Evolutionary conservation across 352 stramenopile genomes (phyloP), one percentile per base, ranked within the genome.

Genomic region (Phytopythium mirpurense): DNA sequence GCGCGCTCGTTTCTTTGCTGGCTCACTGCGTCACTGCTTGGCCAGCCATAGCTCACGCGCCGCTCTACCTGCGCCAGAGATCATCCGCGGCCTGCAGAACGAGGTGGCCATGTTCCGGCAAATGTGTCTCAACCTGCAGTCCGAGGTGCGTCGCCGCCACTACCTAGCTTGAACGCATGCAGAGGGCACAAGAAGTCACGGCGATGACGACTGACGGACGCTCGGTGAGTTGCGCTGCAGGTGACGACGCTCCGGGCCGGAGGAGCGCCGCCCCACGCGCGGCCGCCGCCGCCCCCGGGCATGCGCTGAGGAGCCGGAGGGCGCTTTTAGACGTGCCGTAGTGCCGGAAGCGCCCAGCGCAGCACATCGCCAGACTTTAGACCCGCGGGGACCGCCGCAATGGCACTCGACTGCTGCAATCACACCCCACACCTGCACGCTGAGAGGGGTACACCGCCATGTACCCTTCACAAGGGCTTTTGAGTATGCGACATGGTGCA

Each of bases 81-180:
- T 89, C 44, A 83, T 89, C 55, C 68, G 47, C 16, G 59, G 72
- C 2, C 70, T 92, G 31, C 76, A 88, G 64, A 86, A 90, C 62
- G 82, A 92, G 66, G 74, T 90, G 52, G 62, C 76, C 27, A 87
- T 92, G 75, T 90, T 90, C 54, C 78, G 77, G 42, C 74, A 90
- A 56, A 88, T 92, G 74, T 92, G 82, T 60, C 60, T 90, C 44
- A 90, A 79, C 54, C 68, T 90, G 36, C 82, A 92, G 64, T 57
- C 71, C 27, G 77, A 92, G 72, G 82, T 92, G 52, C 64, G 70
- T 70, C 11, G 29, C 9, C 29, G 29, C 29, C 5, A 10, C 29
- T n/a, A n/a, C n/a, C n/a, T n/a, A n/a, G n/a, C n/a, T n/a, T n/a
- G n/a, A n/a, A n/a, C n/a, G n/a, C n/a, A n/a, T n/a, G n/a, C n/a